Evolutionary conservation across 345 rosid genomes (phyloP).

Genomic region (Raphanus sativus): DNA sequence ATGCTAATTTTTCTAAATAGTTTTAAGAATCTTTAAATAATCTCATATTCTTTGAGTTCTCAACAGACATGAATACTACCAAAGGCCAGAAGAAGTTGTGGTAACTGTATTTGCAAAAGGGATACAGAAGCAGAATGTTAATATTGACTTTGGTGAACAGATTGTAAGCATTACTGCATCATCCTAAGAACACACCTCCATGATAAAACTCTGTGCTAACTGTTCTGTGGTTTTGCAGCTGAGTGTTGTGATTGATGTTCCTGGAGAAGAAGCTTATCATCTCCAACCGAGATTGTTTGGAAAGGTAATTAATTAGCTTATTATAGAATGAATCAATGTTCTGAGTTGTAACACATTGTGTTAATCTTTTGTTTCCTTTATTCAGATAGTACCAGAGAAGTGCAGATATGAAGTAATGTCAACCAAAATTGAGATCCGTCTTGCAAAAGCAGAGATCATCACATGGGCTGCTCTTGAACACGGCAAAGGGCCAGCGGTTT

Average conservation of each 20-base stretch:
- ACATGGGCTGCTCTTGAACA: slow-evolving; percentile 88
- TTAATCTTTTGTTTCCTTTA: background rate
- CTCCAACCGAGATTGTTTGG: slow-evolving; percentile 88
- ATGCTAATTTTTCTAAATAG: background rate
- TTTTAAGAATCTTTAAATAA: background rate
- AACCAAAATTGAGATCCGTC: slow-evolving; percentile 82
- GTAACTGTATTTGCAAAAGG: slow-evolving; percentile 86
- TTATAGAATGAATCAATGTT: background rate
- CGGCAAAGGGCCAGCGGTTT: slow-evolving; percentile 45
- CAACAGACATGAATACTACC: slow-evolving; percentile 79
- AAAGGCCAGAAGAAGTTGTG: slow-evolving; percentile 88
- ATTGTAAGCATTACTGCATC: slow-evolving; percentile 63
- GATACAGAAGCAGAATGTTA: slow-evolving; percentile 53
- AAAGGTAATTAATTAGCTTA: slow-evolving; percentile 55
- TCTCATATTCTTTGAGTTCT: slow-evolving; percentile 11
- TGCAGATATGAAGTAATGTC: slow-evolving; percentile 69
- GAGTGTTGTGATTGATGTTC: slow-evolving; percentile 46
- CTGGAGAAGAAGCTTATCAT: slow-evolving; percentile 69
- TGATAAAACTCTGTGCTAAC: background rate
- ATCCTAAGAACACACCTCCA: background rate
- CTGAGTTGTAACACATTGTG: background rate
- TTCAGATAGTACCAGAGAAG: slow-evolving; percentile 72
- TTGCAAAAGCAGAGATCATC: slow-evolving; percentile 71
- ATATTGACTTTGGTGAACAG: slow-evolving; percentile 82
- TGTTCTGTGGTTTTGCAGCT: background rate